Base-by-base conservation (phyloP, 2,329 filamentous ascomycete species). In the Nothophoma quercina region DNA sequence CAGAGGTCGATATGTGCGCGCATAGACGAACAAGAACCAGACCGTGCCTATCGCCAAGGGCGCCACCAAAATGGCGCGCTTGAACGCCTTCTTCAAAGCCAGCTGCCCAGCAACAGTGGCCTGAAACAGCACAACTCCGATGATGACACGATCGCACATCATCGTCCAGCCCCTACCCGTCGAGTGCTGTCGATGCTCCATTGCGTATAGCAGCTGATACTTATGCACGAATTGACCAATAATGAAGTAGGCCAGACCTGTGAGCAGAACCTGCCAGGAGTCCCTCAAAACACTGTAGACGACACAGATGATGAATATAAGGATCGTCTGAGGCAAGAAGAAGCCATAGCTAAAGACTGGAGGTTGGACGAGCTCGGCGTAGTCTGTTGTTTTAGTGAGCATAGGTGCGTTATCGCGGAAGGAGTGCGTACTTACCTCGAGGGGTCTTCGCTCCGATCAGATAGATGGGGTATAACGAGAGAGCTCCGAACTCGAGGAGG, bases 191-290 rank as follows among this genome's bases (percentile, higher is more conserved):
- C 91, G 90, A 72, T 98, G 93, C 66, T 98, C 93, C 95, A 99
- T 99, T 25, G 95, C 92, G 73, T 99, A 99, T 4, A 99, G 82
- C 4, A 99, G 81, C 78, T 99, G 96, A 76, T 99, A 99, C 73
- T 97, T 97, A 83, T 96, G 96, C 25, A 91, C 90, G 69, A 93
- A 93, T 72, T 91, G 89, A 16, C 92, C 92, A 12, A 96, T 83
- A 16, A 85, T 69, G 65, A 96, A 96, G 74, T 96, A 99, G 10
- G 91, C 79, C 40, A 93, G 78, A 3, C 95, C 95, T 40, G 93
- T 87, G 8, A 93, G 80, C 13, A 96, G 84, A 10, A 98, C 89
- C 45, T 89, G 81, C 78, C 88, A 96, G 0, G 93, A 95, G 40
- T 84, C 83, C 1, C 86, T 86, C 10, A 98, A 81, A 15, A 96